Percentiles rank a stretch among this genome's conserved stretches.
Evolutionary conservation across 2,329 filamentous ascomycete genomes (phyloP).

Genomic region (Cadophora malorum): DNA sequence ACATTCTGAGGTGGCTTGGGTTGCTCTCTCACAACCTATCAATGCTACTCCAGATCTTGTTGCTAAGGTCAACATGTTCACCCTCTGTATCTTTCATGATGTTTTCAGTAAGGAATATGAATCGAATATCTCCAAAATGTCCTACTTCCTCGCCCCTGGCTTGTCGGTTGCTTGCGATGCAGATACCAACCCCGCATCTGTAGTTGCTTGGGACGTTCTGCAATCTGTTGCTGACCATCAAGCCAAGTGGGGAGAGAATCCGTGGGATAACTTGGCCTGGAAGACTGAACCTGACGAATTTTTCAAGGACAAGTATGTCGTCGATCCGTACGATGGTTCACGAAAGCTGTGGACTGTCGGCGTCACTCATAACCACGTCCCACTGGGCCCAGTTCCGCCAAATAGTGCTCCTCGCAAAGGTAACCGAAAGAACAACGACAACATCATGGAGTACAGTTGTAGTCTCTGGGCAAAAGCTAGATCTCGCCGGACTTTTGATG

Average conservation of each 20-base stretch:
- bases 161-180: constrained; percentile 24
- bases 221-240: constrained; percentile 46
- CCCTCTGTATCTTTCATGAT: constrained; percentile 77
- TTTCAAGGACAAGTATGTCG: constrained; percentile 59
- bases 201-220: constrained; percentile 70
- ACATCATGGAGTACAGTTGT: constrained; percentile 83
- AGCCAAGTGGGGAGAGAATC: constrained; percentile 48
- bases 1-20: constrained; percentile 62
- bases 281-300: constrained; percentile 51
- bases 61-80: constrained; percentile 71
- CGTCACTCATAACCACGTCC: constrained; percentile 63
- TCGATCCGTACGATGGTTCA: constrained; percentile 66
- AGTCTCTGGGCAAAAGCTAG: constrained; percentile 73
- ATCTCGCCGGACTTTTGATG: constrained; percentile 58
- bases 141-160: constrained; percentile 82
- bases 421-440: constrained; percentile 53
- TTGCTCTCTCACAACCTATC: constrained; percentile 53
- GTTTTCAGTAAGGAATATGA: constrained; percentile 90
- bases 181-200: constrained; percentile 29
- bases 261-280: constrained; percentile 43
- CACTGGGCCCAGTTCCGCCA: constrained; percentile 70
- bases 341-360: constrained; percentile 64
- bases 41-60: constrained; percentile 52
- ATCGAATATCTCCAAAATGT: constrained; percentile 65
- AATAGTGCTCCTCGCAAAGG: constrained; percentile 55